Evolutionary conservation across 139 green algal species (phyloP), one percentile per base, ranked within the genome.

Genomic region (Pleodorina starrii): DNA sequence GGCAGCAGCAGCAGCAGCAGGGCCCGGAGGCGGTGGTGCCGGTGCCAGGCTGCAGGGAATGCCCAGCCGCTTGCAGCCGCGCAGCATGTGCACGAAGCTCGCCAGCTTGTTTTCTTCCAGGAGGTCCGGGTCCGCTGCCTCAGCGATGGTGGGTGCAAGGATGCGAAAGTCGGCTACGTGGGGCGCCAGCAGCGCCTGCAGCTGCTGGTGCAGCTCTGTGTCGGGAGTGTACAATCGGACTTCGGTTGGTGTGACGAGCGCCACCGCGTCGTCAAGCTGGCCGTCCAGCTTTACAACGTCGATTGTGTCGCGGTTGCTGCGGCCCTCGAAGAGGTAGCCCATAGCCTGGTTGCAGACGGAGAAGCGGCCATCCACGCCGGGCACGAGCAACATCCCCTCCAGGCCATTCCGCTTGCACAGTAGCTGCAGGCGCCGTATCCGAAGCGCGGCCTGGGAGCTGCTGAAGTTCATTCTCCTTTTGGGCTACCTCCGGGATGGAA

Each of bases 71-170:
- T 73, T 87, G 35, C 77, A 74, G 35, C 84, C 91, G 5, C 79
- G 63, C 60, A 95, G 87, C 84, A 93, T 84, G 51, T 93, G 87
- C 63, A 95, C 92, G 16, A 94, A 90, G 36, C 32, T 43, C 7
- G 40, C 92, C 21, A 94, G 75, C 59, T 95, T 95, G 63, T 40
- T 32, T 21, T 92, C 90, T 76, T 95, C 92, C 6, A 75, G 35
- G 0, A 76, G 46, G 42, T 94, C 92, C 23, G 88, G 60, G 75
- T 94, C 92, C 2, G 74, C 60, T 17, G 50, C 71, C 72, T 91
- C 87, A 2, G 35, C 21, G 5, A 42, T 6, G 0, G 73, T 90
- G 29, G 88, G 88, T 1, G 59, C 29, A 6, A 92, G 50, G 32
- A 90, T 69, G 11, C 90, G 79, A 11, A 83, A 43, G 16, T 19